Evolutionary conservation across 225 moss, liverwort and hornwort species (phyloP).

Genomic region (Sphagnum tenellum): DNA sequence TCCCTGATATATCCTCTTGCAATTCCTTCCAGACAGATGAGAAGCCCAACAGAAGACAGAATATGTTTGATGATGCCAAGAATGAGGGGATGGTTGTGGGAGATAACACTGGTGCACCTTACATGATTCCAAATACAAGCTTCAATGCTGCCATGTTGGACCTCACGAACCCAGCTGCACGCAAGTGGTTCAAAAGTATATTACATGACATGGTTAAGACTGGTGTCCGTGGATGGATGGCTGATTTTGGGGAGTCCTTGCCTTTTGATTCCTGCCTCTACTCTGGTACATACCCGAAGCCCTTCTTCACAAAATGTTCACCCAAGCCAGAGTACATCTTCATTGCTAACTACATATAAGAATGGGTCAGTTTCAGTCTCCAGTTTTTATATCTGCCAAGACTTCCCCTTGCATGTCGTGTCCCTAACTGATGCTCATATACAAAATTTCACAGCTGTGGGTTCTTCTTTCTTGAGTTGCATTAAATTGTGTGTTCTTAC

Average conservation of each 20-base stretch:
- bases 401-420: too few species aligned
- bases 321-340: too few species aligned
- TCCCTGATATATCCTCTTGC: not conserved
- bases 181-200: constrained; percentile 56
- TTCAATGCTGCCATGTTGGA: constrained; percentile 80
- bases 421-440: too few species aligned
- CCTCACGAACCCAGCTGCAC: constrained; percentile 57
- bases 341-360: too few species aligned
- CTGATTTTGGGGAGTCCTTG: constrained; percentile 82
- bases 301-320: too few species aligned
- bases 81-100: constrained; percentile 38
- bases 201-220: constrained; percentile 54
- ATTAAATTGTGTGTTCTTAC: not conserved
- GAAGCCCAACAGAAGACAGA: constrained; percentile 31
- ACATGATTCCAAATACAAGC: constrained; percentile 81
- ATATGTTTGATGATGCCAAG: constrained; percentile 39
- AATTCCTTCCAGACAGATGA: constrained; percentile 37
- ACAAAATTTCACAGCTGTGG: too few species aligned
- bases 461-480: too few species aligned
- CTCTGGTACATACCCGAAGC: constrained; percentile 20
- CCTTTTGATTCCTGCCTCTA: constrained; percentile 61
- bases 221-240: constrained; percentile 90
- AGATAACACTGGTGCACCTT: constrained; percentile 43
- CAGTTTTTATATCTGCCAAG: too few species aligned
- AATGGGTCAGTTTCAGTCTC: too few species aligned